Percentiles rank a stretch among this genome's conserved stretches.
These are phyloP conservation scores for Rhodocollybia butyracea DNA, from an alignment of 768 basidiomycete species.

Conservation along the genomic window DNA sequence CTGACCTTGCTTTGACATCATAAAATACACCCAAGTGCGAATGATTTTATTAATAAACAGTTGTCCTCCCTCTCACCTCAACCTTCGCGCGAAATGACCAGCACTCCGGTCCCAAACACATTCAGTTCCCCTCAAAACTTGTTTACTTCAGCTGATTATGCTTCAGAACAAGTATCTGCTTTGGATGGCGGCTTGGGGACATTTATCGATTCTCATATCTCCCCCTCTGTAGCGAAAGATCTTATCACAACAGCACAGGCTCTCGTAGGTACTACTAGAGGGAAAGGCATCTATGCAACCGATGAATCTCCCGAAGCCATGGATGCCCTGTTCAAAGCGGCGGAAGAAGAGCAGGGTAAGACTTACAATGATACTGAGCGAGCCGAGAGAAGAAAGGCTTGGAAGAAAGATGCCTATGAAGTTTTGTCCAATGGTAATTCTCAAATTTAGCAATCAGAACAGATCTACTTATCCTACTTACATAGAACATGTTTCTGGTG, in stretches of 20 bases:
- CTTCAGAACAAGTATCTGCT: constrained; percentile 5
- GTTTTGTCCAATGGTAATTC: constrained; percentile 34
- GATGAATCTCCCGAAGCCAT: constrained; percentile 48
- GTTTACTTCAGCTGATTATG: constrained; percentile 25
- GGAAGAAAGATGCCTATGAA: constrained; percentile 43
- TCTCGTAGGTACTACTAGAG: constrained; percentile 44
- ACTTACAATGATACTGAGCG: constrained; percentile 32
- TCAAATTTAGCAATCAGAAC: neutral
- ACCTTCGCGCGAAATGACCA: neutral
- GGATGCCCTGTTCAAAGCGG: constrained; percentile 34
- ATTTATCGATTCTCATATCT: constrained; percentile 38
- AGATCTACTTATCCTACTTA: neutral
- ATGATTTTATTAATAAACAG: no score
- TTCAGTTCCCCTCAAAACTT: constrained; percentile 26
- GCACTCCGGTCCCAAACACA: constrained; percentile 17
- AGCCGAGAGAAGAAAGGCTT: constrained; percentile 35
- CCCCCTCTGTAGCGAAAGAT: constrained; percentile 35
- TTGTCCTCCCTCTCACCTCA: no score
- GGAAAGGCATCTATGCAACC: constrained; percentile 53
- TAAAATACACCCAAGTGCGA: no score
- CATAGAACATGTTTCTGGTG: constrained; percentile 47
- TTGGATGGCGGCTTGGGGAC: constrained; percentile 18
- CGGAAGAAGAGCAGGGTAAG: constrained; percentile 24
- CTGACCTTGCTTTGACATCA: no score
- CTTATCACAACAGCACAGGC: constrained; percentile 41